Conservation (phyloP, 306 rosid genomes). For the Trifolium fragiferum region DNA sequence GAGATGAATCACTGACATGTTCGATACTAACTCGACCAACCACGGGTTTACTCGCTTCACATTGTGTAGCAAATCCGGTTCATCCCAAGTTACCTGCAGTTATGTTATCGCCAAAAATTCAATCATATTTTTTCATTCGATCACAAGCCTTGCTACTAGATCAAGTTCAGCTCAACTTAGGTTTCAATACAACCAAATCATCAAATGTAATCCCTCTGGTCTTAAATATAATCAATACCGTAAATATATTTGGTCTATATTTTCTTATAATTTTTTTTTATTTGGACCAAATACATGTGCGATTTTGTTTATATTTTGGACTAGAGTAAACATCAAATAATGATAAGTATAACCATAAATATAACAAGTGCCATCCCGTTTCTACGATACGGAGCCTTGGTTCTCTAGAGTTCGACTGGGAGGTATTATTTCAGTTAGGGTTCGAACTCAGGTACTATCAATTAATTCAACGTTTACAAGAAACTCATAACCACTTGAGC, state of each 20-base stretch:
- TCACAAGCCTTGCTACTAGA: background rate
- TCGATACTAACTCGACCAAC: constrained; percentile 88
- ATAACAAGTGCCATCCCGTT: background rate
- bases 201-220: background rate
- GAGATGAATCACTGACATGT: constrained; percentile 66
- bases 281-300: background rate
- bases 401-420: background rate
- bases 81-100: constrained; percentile 93
- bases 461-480: background rate
- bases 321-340: background rate
- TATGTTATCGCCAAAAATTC: background rate
- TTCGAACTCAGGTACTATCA: background rate
- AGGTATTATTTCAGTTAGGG: background rate
- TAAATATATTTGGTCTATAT: too few relatives aligned
- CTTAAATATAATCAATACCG: background rate
- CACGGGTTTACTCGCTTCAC: constrained; percentile 98
- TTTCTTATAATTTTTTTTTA: too few relatives aligned
- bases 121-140: constrained; percentile 26
- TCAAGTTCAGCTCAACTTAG: background rate
- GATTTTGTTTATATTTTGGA: background rate
- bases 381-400: background rate
- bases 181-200: constrained; percentile 6
- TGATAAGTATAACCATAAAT: background rate
- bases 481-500: background rate
- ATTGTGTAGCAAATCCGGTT: constrained; percentile 95